phyloP scores from a whole-genome alignment of 495 filamentous ascomycete genomes.

The Aspergillus sparsus region DNA sequence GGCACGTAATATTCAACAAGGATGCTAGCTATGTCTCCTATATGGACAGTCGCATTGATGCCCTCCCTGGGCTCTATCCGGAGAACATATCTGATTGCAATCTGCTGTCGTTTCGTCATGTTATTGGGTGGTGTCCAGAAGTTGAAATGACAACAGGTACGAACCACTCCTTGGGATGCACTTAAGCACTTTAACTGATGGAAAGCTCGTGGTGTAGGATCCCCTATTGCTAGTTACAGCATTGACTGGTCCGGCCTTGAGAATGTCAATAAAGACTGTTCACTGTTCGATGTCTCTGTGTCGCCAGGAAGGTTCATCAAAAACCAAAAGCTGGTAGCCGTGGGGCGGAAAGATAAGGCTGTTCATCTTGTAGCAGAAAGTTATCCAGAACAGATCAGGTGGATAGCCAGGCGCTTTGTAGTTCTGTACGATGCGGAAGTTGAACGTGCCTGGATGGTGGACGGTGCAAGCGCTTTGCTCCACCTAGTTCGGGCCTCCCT shows the following conservation, averaged over 20 bases:
- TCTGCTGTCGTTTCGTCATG: background rate
- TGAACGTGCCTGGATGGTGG: background rate
- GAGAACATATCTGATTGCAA: background rate
- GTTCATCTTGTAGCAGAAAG: background rate
- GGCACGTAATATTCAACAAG: background rate
- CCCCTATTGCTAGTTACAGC: too few relatives aligned
- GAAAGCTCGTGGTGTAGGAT: background rate
- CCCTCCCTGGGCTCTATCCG: background rate
- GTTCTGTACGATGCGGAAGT: background rate
- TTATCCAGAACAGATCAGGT: background rate
- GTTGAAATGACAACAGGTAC: background rate
- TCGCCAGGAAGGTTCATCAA: too few relatives aligned
- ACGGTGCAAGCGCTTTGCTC: conserved; percentile 1
- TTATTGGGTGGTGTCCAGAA: conserved; percentile 4
- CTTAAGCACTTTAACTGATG: background rate
- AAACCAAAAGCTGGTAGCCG: too few relatives aligned
- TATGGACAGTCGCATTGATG: conserved; percentile 6
- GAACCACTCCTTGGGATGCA: conserved; percentile 1
- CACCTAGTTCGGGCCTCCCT: conserved; percentile 5
- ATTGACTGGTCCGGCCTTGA: too few relatives aligned
- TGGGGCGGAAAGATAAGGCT: background rate
- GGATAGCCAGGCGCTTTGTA: background rate
- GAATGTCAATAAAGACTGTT: too few relatives aligned
- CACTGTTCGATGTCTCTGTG: too few relatives aligned
- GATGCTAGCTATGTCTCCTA: background rate